Percentiles rank a stretch among this genome's conserved stretches.
Evolutionary conservation across 1,139 yeast species (phyloP).

Genomic region (Casaregolazyma suthepensis): DNA sequence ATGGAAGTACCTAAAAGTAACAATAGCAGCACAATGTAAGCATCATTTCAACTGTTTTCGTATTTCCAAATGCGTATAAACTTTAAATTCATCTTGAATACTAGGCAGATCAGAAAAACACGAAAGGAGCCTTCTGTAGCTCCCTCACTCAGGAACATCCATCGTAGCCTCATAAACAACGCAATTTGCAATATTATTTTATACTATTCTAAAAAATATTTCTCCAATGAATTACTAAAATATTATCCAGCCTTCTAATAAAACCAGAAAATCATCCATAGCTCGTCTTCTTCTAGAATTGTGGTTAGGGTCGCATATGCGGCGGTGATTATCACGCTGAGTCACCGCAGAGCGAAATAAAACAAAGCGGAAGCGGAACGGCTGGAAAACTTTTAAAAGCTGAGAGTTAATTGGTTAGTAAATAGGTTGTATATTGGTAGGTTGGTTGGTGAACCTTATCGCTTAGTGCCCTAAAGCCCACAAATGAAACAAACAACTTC

Average conservation of each 20-base stretch:
- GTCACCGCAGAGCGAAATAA: background rate
- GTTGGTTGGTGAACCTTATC: background rate
- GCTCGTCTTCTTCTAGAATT: background rate
- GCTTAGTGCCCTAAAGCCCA: no score
- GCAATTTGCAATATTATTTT: background rate
- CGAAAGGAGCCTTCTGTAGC: background rate
- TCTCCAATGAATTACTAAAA: background rate
- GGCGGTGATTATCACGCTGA: background rate
- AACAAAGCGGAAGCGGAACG: background rate
- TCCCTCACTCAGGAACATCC: background rate
- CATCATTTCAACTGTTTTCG: background rate
- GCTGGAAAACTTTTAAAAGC: background rate
- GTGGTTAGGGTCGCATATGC: background rate
- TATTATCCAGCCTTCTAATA: background rate
- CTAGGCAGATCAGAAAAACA: background rate
- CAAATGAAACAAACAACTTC: background rate
- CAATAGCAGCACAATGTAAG: background rate
- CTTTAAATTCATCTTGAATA: background rate
- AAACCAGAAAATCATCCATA: background rate
- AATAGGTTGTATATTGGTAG: background rate
- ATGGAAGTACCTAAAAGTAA: background rate
- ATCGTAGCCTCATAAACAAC: background rate
- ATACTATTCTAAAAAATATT: no score
- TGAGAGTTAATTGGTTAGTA: background rate
- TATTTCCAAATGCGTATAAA: background rate